Evolutionary conservation across 2,329 filamentous ascomycete species (phyloP), one percentile per base, ranked within the genome.

Genomic region (Fusarium chlamydosporum): DNA sequence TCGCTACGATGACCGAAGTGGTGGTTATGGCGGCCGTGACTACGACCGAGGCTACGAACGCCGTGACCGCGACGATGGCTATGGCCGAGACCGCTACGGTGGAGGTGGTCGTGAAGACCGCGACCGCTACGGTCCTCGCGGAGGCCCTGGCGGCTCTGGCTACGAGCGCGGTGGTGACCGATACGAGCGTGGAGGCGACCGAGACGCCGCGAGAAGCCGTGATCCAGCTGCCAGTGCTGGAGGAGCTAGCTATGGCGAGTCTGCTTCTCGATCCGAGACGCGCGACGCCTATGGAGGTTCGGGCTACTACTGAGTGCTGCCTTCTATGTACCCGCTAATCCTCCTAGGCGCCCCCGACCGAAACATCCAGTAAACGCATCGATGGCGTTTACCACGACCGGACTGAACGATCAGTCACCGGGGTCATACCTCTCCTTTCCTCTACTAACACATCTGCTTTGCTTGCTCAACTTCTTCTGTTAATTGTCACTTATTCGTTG

Each of bases 41-140:
- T 86, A 80, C 79, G 86, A 89, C 60, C 88, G 89, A 72, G 86
- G 81, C 53, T 83, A 83, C 56, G 85, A 87, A 43, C 82, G 85
- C 35, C 83, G 86, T 26, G 76, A 77, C 37, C 77, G 78, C 41
- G 81, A 82, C 15, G 79, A 80, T 8, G 76, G 78, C 45, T 79
- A 79, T 47, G 75, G 77, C 34, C 78, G 79, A 16, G 79, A 81
- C 43, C 78, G 79, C 45, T 79, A 80, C 55, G 82, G 37, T 10
- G 59, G 60, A 12, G 61, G 61, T 55, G 80, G 80, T 45, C 82
- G 83, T 60, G 82, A 85, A 18, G 83, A 85, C 47, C 79, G 81
- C 41, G 81, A 82, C 20, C 79, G 80, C 57, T 81, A 82, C 56
- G 74, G 74, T n/a, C 70, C 76, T 52, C 80, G 79, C 45, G 76